phyloP scores from a whole-genome alignment of 2,329 filamentous ascomycete genomes.

The Ophiostoma sp. region DNA sequence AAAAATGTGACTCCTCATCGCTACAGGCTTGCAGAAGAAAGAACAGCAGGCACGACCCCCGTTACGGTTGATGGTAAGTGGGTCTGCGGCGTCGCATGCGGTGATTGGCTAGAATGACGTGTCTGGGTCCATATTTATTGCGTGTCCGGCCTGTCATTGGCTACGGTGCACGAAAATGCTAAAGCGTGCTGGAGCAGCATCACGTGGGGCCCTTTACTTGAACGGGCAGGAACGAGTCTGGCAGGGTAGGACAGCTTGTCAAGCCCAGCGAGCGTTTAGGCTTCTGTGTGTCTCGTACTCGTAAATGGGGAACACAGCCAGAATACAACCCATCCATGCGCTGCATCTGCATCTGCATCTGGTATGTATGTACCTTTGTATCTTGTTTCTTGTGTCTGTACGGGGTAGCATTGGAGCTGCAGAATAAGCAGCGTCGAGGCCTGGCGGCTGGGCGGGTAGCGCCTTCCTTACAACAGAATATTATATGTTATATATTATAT shows the following conservation, averaged over 20 bases:
- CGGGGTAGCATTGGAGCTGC: conserved; percentile 9
- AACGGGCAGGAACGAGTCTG: background rate
- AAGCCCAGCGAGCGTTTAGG: background rate
- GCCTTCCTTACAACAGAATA: background rate
- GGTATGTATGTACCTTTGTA: background rate
- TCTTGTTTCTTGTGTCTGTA: background rate
- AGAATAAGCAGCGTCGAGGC: background rate
- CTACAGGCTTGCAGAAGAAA: background rate
- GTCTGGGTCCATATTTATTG: background rate
- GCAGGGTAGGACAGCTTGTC: background rate
- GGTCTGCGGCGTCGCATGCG: background rate
- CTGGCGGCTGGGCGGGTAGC: background rate
- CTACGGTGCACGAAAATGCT: conserved; percentile 4
- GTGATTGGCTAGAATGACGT: background rate
- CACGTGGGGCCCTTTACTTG: background rate
- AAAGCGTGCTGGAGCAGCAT: background rate
- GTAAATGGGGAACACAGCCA: background rate
- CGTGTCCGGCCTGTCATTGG: conserved; percentile 8
- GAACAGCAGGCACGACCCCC: conserved; percentile 11
- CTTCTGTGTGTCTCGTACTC: conserved; percentile 1
- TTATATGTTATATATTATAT: no score
- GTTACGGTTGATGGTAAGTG: background rate
- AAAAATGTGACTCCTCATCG: conserved; percentile 12
- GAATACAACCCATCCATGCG: no score
- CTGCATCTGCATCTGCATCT: no score